Evolutionary conservation across 495 filamentous ascomycete genomes (phyloP).

Genomic region (Pyronema domesticum): DNA sequence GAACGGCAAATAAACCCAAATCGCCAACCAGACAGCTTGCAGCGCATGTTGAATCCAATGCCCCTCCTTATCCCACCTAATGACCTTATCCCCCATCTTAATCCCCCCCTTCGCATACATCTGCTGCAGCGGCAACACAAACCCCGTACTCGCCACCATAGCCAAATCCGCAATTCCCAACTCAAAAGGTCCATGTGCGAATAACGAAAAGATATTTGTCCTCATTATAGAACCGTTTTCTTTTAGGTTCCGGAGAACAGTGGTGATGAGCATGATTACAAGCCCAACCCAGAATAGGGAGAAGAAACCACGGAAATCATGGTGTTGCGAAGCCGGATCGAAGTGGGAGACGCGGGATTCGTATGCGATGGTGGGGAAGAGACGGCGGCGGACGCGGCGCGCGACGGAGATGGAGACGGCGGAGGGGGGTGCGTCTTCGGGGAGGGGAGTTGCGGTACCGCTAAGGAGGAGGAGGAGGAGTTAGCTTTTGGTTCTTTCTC

Average conservation of each 20-base stretch:
- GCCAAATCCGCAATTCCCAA: conserved; percentile 62
- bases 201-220: conserved; percentile 68
- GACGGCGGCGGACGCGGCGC: conserved; percentile 59
- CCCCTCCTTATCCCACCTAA: conserved; percentile 61
- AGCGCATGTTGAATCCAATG: conserved; percentile 66
- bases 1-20: conserved; percentile 84
- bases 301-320: conserved; percentile 93
- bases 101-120: conserved; percentile 35
- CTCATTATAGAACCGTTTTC: conserved; percentile 77
- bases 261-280: conserved; percentile 91
- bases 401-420: conserved; percentile 72
- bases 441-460: conserved; percentile 73
- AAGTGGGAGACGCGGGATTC: conserved; percentile 89
- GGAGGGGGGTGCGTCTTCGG: conserved; percentile 81
- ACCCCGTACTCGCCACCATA: conserved; percentile 59
- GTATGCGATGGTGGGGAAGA: conserved; percentile 94
- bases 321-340: conserved; percentile 78
- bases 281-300: conserved; percentile 93
- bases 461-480: too few species aligned
- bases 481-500: too few species aligned
- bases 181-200: conserved; percentile 75
- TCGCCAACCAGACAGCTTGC: conserved; percentile 57
- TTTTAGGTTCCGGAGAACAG: conserved; percentile 76
- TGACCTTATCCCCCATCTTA: conserved; percentile 9
- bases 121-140: conserved; percentile 57